Evolutionary conservation across 2,329 filamentous ascomycete species (phyloP), one percentile per base, ranked within the genome.

Genomic region (Fusarium proliferatum): DNA sequence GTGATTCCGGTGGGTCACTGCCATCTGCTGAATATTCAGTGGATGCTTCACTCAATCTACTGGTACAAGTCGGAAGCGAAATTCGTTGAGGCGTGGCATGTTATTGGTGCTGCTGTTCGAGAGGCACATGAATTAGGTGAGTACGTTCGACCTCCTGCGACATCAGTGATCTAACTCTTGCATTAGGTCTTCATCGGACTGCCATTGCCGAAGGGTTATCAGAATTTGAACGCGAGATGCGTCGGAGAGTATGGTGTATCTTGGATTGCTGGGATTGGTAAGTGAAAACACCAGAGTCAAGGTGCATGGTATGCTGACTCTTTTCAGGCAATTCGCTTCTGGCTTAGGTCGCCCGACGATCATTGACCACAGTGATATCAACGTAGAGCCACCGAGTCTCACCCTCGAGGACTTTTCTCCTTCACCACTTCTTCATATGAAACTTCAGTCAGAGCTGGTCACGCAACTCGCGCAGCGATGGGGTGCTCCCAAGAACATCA

Each of bases 221-320:
- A 6, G 79, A 82, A 42, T 82, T 82, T 62, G 79, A 83, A 19
- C 73, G 72, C 16, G 82, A 83, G 62, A 81, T 82, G 77, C 72
- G 80, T 16, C 72, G 81, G 19, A 78, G 82, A 61, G 63, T 81
- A 2, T 83, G 82, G 82, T 82, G 79, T 62, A 70, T 83, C 23
- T 48, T 83, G 13, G 74, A 81, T 41, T 79, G 78, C 0, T 83
- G 80, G 81, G 82, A 83, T 53, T 83, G 82, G 81, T 83, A 58
- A 62, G 76, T 41, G 19, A 13, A n/a, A 33, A 2, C 19, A 19
- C 11, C 2, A 6, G 12, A 9, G 30, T 3, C 15, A 2, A 6
- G 7, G 15, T 17, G 30, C 33, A 34, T 15, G 10, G 19, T 11
- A 41, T 62, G 4, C 43, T 67, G 15, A 67, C 33, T 10, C 6